Percentiles rank a stretch among this genome's conserved stretches.
Evolutionary conservation across 202 grass and related monocot species (phyloP).

Genomic region (Panicum virgatum): DNA sequence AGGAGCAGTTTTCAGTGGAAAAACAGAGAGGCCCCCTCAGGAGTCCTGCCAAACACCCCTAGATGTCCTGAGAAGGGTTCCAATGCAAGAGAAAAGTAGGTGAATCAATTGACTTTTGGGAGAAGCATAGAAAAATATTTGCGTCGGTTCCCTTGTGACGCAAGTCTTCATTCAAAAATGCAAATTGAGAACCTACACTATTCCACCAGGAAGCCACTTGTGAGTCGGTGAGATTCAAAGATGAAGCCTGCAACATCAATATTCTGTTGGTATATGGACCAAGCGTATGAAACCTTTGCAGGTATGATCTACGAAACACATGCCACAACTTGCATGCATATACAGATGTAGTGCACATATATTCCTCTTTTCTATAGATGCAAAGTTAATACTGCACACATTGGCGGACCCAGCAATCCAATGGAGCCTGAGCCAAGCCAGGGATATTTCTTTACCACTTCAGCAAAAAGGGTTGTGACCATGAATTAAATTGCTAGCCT

Average conservation of each 20-base stretch:
- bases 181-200: conserved; percentile 27
- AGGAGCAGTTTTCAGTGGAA: no score
- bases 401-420: no score
- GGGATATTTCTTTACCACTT: no score
- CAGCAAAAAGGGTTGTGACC: no score
- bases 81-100: conserved; percentile 16
- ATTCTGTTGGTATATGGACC: conserved; percentile 11
- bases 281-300: conserved; percentile 6
- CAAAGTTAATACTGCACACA: neutral
- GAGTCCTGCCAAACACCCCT: no score
- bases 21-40: no score
- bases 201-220: conserved; percentile 18
- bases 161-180: conserved; percentile 40
- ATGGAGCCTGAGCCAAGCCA: no score
- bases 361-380: neutral
- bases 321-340: conserved; percentile 2
- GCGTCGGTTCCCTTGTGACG: conserved; percentile 38
- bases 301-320: neutral
- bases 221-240: conserved; percentile 29
- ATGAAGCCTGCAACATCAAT: conserved; percentile 14
- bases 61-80: conserved; percentile 7
- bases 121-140: conserved; percentile 17
- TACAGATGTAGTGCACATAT: neutral
- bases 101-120: conserved; percentile 34
- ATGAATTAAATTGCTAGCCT: no score